phyloP scores from a whole-genome alignment of 2,329 filamentous ascomycete species.

The Xylaria sp. region DNA sequence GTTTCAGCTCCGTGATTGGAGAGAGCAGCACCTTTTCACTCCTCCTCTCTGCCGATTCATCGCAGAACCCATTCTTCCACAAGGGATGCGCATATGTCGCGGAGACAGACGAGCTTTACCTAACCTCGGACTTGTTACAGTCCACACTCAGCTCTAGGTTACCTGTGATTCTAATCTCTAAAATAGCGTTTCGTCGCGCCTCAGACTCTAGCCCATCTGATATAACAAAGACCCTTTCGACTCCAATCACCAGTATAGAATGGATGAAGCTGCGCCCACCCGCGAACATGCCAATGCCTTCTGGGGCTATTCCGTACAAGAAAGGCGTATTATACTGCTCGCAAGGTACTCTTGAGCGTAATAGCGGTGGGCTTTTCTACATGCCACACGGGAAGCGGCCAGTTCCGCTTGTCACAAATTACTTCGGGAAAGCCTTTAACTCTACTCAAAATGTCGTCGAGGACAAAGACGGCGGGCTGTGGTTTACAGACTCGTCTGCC shows the following conservation, averaged over 20 bases:
- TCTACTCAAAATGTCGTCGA: constrained; percentile 57
- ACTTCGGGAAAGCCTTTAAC: constrained; percentile 60
- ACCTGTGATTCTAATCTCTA: constrained; percentile 60
- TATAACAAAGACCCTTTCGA: not conserved
- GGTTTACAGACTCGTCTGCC: constrained; percentile 62
- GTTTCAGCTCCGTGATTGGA: constrained; percentile 53
- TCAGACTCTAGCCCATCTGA: not conserved
- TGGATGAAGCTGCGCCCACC: constrained; percentile 59
- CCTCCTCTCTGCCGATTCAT: constrained; percentile 54
- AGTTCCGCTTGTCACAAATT: constrained; percentile 55
- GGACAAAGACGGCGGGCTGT: constrained; percentile 55
- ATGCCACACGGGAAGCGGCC: constrained; percentile 52
- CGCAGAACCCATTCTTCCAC: constrained; percentile 60
- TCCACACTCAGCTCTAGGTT: constrained; percentile 52
- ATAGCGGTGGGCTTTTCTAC: constrained; percentile 48
- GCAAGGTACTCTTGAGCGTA: constrained; percentile 50
- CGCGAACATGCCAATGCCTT: constrained; percentile 57
- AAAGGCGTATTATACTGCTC: constrained; percentile 57
- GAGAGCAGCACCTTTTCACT: constrained; percentile 53
- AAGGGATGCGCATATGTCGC: constrained; percentile 57
- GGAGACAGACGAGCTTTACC: constrained; percentile 57
- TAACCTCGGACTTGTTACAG: constrained; percentile 58
- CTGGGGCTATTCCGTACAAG: constrained; percentile 55
- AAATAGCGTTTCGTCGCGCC: constrained; percentile 45
- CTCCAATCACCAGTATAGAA: constrained; percentile 48